Conservation (phyloP, 2,329 filamentous ascomycete genomes). For the Coniochaeta sp. region DNA sequence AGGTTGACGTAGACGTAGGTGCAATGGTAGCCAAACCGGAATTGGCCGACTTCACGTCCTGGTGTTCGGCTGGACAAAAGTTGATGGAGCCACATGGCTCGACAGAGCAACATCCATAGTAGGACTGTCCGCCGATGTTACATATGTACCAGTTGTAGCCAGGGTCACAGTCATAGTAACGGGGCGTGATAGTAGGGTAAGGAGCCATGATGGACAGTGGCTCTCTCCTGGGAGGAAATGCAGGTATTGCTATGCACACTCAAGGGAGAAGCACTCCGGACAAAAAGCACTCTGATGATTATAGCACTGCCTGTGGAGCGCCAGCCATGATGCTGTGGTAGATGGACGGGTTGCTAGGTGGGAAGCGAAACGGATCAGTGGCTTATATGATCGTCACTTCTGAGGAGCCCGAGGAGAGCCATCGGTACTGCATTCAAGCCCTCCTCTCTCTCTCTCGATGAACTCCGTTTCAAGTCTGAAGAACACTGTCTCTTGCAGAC, state of each 20-base stretch:
- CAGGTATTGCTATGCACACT: background rate
- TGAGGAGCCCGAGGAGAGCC: too few species aligned
- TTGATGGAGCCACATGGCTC: background rate
- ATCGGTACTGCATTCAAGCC: background rate
- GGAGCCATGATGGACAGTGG: background rate
- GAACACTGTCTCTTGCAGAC: background rate
- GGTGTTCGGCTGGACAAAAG: background rate
- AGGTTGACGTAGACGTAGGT: background rate
- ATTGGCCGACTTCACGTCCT: background rate
- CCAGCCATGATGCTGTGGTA: background rate
- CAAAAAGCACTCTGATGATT: background rate
- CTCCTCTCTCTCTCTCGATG: background rate
- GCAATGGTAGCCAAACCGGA: background rate
- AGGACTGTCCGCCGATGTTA: slow-evolving; percentile 12
- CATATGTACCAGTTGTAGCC: slow-evolving; percentile 30
- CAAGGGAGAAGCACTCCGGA: background rate
- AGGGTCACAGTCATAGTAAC: slow-evolving; percentile 16
- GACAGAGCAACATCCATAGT: background rate
- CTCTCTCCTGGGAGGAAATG: background rate
- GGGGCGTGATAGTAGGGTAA: background rate
- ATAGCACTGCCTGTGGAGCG: background rate
- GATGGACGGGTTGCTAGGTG: background rate
- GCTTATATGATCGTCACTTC: too few species aligned
- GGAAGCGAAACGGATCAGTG: too few species aligned
- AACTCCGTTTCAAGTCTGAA: background rate